phyloP scores from a whole-genome alignment of 371 early-diverging fungal genomes.

The Mortierella sp. region DNA sequence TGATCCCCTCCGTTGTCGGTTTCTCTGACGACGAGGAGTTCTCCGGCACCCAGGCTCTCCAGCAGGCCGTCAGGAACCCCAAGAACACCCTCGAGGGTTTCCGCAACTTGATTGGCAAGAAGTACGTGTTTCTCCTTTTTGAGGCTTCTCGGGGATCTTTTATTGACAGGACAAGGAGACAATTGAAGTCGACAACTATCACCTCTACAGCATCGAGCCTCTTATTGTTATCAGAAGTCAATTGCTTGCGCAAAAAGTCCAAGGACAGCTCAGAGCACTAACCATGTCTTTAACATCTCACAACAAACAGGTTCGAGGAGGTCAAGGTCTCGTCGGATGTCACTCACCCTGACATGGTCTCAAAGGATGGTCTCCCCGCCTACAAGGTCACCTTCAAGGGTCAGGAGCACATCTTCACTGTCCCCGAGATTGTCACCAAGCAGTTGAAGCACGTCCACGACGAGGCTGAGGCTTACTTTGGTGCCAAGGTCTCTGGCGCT shows the following conservation, averaged over 20 bases:
- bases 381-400: constrained; percentile 83
- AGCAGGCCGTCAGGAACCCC: constrained; percentile 91
- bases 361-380: constrained; percentile 77
- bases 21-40: constrained; percentile 95
- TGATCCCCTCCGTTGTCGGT: constrained; percentile 93
- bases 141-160: background rate
- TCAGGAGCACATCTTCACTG: constrained; percentile 73
- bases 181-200: too few species aligned
- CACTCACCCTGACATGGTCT: constrained; percentile 74
- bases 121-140: constrained; percentile 59
- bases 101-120: constrained; percentile 86
- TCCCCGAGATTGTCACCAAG: constrained; percentile 80
- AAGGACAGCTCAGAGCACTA: background rate
- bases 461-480: constrained; percentile 92
- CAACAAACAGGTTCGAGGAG: constrained; percentile 41
- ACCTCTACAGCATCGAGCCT: too few species aligned
- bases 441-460: constrained; percentile 86
- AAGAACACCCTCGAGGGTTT: constrained; percentile 91
- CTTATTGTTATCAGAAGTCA: too few species aligned
- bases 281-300: too few species aligned
- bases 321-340: constrained; percentile 59
- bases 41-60: constrained; percentile 93
- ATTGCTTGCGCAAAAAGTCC: background rate
- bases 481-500: constrained; percentile 84
- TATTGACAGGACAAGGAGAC: background rate